Percentiles rank a stretch among this genome's conserved stretches.
Conservation (phyloP, 2,329 filamentous ascomycete genomes). For the Aspergillus sp. region DNA sequence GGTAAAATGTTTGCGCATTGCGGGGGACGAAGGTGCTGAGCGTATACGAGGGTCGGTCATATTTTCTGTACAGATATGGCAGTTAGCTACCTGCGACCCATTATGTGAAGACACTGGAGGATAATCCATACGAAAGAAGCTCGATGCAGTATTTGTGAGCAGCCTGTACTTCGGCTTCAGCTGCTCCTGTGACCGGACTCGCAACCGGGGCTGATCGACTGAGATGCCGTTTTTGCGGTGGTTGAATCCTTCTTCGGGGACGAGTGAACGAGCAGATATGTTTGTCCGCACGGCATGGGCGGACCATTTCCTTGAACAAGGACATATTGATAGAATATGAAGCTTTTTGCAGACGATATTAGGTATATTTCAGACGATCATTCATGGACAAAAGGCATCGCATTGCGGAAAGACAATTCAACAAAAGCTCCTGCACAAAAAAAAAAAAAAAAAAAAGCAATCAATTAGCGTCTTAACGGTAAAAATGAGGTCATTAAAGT, state of each 20-base stretch:
- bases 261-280: conserved; percentile 9
- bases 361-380: not conserved
- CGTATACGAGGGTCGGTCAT: conserved; percentile 83
- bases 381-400: not conserved
- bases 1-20: conserved; percentile 73
- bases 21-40: conserved; percentile 79
- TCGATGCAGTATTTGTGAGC: conserved; percentile 57
- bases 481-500: no score
- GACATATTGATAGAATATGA: conserved; percentile 11
- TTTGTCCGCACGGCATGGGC: conserved; percentile 13
- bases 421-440: not conserved
- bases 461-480: not conserved
- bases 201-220: conserved; percentile 13
- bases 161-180: conserved; percentile 48
- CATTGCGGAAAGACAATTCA: not conserved
- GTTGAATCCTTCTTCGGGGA: conserved; percentile 1
- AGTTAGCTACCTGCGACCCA: conserved; percentile 1
- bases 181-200: conserved; percentile 15
- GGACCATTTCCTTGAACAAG: conserved; percentile 14
- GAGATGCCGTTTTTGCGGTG: conserved; percentile 19
- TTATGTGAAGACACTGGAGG: not conserved
- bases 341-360: no score
- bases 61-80: conserved; percentile 54
- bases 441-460: not conserved
- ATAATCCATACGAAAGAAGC: conserved; percentile 46